Percentiles rank a stretch among this genome's conserved stretches.
These are phyloP conservation scores for Echium plantagineum DNA, from an alignment of 257 asterid species.

Conservation along the genomic window DNA sequence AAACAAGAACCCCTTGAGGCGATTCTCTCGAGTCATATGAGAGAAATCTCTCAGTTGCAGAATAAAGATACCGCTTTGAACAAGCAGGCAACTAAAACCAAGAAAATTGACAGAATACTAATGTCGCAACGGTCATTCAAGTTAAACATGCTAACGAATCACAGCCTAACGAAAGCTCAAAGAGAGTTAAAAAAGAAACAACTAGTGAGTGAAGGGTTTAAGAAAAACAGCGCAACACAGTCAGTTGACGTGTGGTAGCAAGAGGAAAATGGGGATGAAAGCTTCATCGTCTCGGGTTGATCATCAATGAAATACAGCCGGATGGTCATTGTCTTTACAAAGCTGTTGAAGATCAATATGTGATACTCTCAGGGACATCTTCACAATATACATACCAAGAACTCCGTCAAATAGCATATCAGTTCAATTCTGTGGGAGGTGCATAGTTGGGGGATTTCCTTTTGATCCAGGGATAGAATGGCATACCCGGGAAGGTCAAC, in stretches of 20 bases:
- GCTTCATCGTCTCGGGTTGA: conserved; percentile 72
- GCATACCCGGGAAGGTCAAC: too few relatives aligned
- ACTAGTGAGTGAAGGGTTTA: conserved; percentile 83
- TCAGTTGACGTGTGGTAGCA: conserved; percentile 56
- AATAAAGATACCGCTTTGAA: conserved; percentile 69
- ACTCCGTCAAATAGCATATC: conserved; percentile 72
- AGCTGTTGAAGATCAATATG: conserved; percentile 86
- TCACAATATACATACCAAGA: conserved; percentile 57
- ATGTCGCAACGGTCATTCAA: conserved; percentile 25
- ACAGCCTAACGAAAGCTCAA: conserved; percentile 61
- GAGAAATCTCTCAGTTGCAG: conserved; percentile 69
- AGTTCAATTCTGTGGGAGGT: too few relatives aligned
- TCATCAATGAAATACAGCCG: conserved; percentile 72
- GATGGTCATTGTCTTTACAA: conserved; percentile 98
- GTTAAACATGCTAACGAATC: conserved; percentile 56
- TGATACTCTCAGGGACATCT: conserved; percentile 41
- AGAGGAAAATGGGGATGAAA: conserved; percentile 48
- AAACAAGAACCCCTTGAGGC: conserved; percentile 46
- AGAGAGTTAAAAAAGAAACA: conserved; percentile 86
- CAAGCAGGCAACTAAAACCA: conserved; percentile 91
- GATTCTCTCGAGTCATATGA: conserved; percentile 71
- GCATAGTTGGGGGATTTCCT: too few relatives aligned
- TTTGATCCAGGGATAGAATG: too few relatives aligned
- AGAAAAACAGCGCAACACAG: conserved; percentile 73
- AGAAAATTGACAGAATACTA: conserved; percentile 94